Base-by-base conservation (phyloP, 805 yeast genomes). In the Phaffomyces opuntiae region DNA sequence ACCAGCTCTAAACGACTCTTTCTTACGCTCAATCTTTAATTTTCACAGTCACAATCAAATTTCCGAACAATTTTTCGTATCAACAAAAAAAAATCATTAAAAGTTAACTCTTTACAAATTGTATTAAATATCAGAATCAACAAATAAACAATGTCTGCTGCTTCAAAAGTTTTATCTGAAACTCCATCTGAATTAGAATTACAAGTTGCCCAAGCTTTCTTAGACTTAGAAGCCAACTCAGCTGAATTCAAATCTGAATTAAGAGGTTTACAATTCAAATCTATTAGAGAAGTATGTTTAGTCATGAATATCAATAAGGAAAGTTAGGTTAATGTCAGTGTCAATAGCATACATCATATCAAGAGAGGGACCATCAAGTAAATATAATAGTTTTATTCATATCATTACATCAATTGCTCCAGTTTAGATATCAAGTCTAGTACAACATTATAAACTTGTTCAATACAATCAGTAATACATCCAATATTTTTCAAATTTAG, bases 121-220 rank as follows among this genome's bases (percentile, higher is more conserved):
- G 26, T 14, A 19, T 35, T 12, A 17, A 34, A 32, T 24, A 39
- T 33, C 36, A 33, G 17, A 16, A 33, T 16, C 36, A 33, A 16
- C 36, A 33, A 45, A 29, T 34, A 25, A 21, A 78, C 64, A 59
- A 91, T 91, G 98, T 91, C 98, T 77, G 95, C 96, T 69, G 87
- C 90, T 72, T 81, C 87, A 75, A 93, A 93, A 82, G 81, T 93
- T 76, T 83, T 91, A 75, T 82, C 89, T 70, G 82, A 84, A 71
- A 87, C 87, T 69, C 98, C 99, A 79, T 73, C 93, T 72, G 98
- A 93, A 79, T 89, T 93, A 76, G 99, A 93, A 81, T 87, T 93
- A 76, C 95, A 91, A 80, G 95, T 93, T 72, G 97, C 96, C 68
- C 97, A 91, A 80, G 96, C 98, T 69, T 87, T 93, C 72, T 73